Base-by-base conservation (phyloP, 805 yeast species). In the Myxozyma lipomycoides region DNA sequence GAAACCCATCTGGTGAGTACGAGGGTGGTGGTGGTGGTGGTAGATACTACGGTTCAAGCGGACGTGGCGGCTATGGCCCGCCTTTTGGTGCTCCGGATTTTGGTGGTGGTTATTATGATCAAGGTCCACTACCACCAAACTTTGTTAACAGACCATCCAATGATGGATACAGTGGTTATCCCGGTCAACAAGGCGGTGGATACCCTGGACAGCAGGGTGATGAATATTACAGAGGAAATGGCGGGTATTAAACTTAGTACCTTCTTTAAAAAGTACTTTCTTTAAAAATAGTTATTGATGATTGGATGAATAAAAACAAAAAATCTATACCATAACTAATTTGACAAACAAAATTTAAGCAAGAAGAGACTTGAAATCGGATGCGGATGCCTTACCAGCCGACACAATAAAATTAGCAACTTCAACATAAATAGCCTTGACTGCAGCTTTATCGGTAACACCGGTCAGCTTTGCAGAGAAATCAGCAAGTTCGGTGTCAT, bases 401-500 rank as follows among this genome's bases (percentile, higher is more conserved):
- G 73, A 77, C 43, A 73, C 67, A 55, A 79, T 70, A 62, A 76
- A 78, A 62, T 73, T 71, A 49, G 84, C 84, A 60, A 70, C 73
- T 22, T 74, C 86, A 37, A 67, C 64, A 43, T 86, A 69, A n/a
- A 75, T 75, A 23, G 77, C 68, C 76, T 87, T 87, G 52, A 79
- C 79, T 48, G 75, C 66, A 30, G 72, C 72, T 56, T 79, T 78
- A 57, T 78, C 83, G 41, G 60, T 73, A 51, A 72, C 81, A 48
- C 75, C 78, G 58, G 74, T 71, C 53, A 86, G 72, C 74, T 82
- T 82, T 25, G 70, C 73, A 49, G 95, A 91, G 63, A 85, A 80
- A n/a, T 77, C 81, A 46, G 78, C 81, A 66, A 91, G 79, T 69
- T 83, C 82, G 40, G 78, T 71, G 66, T 91, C 98, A 65, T 85